Evolutionary conservation across 352 stramenopile genomes (phyloP).

Genomic region (Aphanomyces stellatus): DNA sequence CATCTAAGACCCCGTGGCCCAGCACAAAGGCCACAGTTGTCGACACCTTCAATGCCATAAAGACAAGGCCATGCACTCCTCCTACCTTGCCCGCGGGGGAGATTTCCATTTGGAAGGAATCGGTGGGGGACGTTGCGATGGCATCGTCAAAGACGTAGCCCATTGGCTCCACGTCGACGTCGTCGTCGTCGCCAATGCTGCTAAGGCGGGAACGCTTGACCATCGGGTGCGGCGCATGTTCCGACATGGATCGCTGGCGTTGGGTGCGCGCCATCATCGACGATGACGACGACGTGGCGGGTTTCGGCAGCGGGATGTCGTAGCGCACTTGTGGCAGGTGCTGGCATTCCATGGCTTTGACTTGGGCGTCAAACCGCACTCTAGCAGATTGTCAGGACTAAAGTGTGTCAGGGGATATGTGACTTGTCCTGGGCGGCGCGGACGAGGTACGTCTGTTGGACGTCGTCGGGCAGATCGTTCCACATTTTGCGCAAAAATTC

Average conservation of each 20-base stretch:
- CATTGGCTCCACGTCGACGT: slow-evolving; percentile 32
- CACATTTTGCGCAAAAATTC: slow-evolving; percentile 49
- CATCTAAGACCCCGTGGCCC: slow-evolving; percentile 42
- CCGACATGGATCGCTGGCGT: slow-evolving; percentile 11
- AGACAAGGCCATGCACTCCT: not conserved
- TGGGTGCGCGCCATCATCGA: not conserved
- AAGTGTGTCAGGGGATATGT: not conserved
- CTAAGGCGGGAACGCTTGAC: not conserved
- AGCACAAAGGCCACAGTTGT: slow-evolving; percentile 72
- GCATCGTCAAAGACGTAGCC: slow-evolving; percentile 71
- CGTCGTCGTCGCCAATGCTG: slow-evolving; percentile 1
- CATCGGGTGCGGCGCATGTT: not conserved
- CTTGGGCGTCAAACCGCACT: slow-evolving; percentile 10
- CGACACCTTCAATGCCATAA: slow-evolving; percentile 23
- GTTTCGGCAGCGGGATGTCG: not conserved
- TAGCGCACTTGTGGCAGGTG: not conserved
- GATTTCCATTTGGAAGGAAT: slow-evolving; percentile 64
- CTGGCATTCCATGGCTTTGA: not conserved
- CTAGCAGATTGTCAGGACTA: not conserved
- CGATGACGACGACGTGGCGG: not conserved
- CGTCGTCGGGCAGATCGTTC: slow-evolving; percentile 24
- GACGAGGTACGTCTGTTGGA: slow-evolving; percentile 14
- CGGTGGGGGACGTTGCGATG: slow-evolving; percentile 52
- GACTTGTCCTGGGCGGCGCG: slow-evolving; percentile 16
- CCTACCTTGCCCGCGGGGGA: slow-evolving; percentile 21